phyloP scores from a whole-genome alignment of 805 yeast species.

The Pichia nakasei region DNA sequence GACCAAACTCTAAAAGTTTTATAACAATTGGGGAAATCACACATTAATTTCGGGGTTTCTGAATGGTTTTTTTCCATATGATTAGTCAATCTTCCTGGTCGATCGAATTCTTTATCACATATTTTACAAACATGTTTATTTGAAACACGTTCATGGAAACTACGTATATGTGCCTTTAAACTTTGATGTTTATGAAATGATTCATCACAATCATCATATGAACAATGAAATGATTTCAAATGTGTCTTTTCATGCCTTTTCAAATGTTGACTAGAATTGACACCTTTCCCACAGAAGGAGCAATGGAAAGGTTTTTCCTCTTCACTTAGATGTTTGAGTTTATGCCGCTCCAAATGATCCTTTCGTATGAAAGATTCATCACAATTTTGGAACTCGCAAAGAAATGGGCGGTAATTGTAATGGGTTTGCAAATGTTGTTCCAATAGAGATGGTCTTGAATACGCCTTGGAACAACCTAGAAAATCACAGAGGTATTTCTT shows the following conservation, averaged over 20 bases:
- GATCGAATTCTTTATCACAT: slow-evolving; percentile 57
- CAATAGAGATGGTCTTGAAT: slow-evolving; percentile 70
- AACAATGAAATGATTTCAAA: slow-evolving; percentile 53
- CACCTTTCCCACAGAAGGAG: slow-evolving; percentile 70
- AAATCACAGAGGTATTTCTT: slow-evolving; percentile 58
- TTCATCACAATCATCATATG: slow-evolving; percentile 52
- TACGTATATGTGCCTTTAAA: slow-evolving; percentile 58
- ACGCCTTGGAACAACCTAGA: slow-evolving; percentile 65
- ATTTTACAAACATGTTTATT: slow-evolving; percentile 39
- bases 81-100: slow-evolving; percentile 55
- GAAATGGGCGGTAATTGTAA: slow-evolving; percentile 69
- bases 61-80: slow-evolving; percentile 63
- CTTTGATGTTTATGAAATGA: slow-evolving; percentile 70
- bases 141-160: slow-evolving; percentile 45
- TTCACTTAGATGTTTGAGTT: slow-evolving; percentile 46
- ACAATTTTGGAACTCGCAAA: slow-evolving; percentile 51
- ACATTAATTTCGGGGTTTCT: slow-evolving; percentile 40
- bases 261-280: slow-evolving; percentile 71
- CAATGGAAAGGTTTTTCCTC: slow-evolving; percentile 66
- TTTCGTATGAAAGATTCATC: slow-evolving; percentile 58
- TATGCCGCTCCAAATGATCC: slow-evolving; percentile 74
- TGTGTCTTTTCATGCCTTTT: slow-evolving; percentile 80
- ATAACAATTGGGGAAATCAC: slow-evolving; percentile 56
- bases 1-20: slow-evolving; percentile 61
- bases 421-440: slow-evolving; percentile 79